Conservation (phyloP, 192 early-diverging fungal genomes). For the Coemansia sp. region DNA sequence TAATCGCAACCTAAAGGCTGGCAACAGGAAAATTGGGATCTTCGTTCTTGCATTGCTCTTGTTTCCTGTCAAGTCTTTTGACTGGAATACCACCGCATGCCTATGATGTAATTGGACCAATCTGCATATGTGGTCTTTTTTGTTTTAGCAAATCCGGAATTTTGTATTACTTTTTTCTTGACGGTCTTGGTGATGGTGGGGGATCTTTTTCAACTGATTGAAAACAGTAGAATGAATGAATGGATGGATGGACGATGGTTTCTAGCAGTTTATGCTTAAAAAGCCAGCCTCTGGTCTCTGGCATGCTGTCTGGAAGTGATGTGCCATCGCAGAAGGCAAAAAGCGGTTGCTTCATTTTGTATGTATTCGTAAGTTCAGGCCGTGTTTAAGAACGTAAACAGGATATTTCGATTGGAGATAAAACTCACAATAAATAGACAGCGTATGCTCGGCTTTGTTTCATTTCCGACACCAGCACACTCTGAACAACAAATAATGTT, state of each 20-base stretch:
- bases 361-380: neutral
- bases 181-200: neutral
- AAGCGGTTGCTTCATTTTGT: neutral
- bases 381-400: neutral
- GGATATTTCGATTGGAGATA: neutral
- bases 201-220: too few relatives aligned
- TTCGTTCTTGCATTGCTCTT: neutral
- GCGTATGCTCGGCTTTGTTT: neutral
- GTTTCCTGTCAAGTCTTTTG: neutral
- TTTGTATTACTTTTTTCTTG: neutral
- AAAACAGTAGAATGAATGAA: too few relatives aligned
- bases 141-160: neutral
- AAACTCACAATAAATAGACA: too few relatives aligned
- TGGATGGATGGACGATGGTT: too few relatives aligned
- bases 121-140: neutral
- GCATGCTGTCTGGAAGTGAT: too few relatives aligned
- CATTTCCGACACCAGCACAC: neutral
- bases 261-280: too few relatives aligned
- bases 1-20: neutral
- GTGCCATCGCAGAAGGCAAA: too few relatives aligned
- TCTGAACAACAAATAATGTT: neutral
- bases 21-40: neutral
- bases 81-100: neutral
- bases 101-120: slow-evolving; percentile 13
- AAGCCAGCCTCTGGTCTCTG: too few relatives aligned